Base-by-base conservation (phyloP, 257 asterid genomes). In the Salvia hispanica region DNA sequence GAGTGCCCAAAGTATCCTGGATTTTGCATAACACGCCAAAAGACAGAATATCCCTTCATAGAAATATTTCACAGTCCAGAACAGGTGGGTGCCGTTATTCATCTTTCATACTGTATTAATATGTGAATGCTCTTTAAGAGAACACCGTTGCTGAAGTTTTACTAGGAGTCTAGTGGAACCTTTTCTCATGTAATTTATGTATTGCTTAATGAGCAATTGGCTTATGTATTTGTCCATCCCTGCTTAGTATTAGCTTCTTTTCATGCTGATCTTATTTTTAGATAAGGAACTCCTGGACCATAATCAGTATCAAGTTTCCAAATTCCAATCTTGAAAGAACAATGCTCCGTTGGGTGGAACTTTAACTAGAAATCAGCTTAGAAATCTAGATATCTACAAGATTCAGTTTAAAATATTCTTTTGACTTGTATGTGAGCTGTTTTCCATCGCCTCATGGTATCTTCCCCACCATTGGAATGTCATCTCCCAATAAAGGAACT, bases 1-100 rank as follows among this genome's bases (percentile, higher is more conserved):
- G 98, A 93, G 81, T 93, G 96, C 78, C 95, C 97, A 1, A 93
- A 84, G 76, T 93, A 85, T 76, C 99, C 99, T 36, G 97, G 97
- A 72, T 93, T 93, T 83, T 93, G 99, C 82, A 75, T 93, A 73
- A 79, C 99, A 7, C 90, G 95, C 60, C 96, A 88, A 79, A 81
- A 81, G 90, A 86, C 83, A 72, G 95, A 93, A 70, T 93, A 88
- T 74, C 97, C 99, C 13, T 90, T 93, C 62, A 72, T 90, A 11
- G 97, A 93, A 82, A 73, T 93, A 57, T 93, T 88, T 77, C 93
- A 90, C 81, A 86, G 86, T 81, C 95, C 95, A 62, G 87, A 86
- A 78, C 97, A 88, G 81, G 97, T 90, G 77, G 6, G 79, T 67
- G 58, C 37, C 56, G 63, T 59, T 34, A 44, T 6, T 37, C 25